Evolutionary conservation across 2,329 filamentous ascomycete species (phyloP).

Genomic region (Colletotrichum sp.): DNA sequence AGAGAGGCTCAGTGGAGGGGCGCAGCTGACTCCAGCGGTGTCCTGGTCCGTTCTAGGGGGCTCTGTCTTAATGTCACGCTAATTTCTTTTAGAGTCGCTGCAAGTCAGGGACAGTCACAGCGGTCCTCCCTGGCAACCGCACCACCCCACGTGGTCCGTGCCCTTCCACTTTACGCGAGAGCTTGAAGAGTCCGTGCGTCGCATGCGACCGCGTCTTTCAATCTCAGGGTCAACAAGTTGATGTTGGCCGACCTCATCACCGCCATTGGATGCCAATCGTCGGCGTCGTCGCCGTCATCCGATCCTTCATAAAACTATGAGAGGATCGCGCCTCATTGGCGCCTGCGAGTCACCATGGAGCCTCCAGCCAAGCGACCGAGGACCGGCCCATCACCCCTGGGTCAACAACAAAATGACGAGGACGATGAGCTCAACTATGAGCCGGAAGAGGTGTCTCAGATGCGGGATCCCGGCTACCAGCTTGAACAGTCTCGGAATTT

Average conservation of each 20-base stretch:
- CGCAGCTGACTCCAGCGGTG: neutral
- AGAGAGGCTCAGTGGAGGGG: neutral
- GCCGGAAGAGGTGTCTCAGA: slow-evolving; percentile 50
- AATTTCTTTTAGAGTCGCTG: neutral
- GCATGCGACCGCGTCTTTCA: neutral
- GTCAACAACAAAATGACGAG: slow-evolving; percentile 38
- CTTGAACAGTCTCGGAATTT: slow-evolving; percentile 66
- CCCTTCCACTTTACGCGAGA: slow-evolving; percentile 11
- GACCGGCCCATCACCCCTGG: slow-evolving; percentile 45
- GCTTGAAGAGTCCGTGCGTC: neutral
- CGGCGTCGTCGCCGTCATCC: neutral
- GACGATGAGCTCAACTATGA: slow-evolving; percentile 54
- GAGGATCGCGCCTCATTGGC: neutral
- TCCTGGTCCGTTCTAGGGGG: neutral
- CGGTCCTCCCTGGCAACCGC: neutral
- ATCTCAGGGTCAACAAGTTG: neutral
- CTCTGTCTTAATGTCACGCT: neutral
- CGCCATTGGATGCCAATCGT: neutral
- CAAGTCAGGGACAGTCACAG: neutral
- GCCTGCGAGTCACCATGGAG: slow-evolving; percentile 50
- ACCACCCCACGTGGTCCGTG: neutral
- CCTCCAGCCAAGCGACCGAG: slow-evolving; percentile 65
- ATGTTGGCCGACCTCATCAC: neutral
- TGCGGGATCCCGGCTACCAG: slow-evolving; percentile 58
- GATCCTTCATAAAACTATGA: neutral